A percentile compares a stretch with the other conserved stretches of the same genome.
Evolutionary conservation across 106 monocot species (phyloP).

Genomic region (Acorus calamus): DNA sequence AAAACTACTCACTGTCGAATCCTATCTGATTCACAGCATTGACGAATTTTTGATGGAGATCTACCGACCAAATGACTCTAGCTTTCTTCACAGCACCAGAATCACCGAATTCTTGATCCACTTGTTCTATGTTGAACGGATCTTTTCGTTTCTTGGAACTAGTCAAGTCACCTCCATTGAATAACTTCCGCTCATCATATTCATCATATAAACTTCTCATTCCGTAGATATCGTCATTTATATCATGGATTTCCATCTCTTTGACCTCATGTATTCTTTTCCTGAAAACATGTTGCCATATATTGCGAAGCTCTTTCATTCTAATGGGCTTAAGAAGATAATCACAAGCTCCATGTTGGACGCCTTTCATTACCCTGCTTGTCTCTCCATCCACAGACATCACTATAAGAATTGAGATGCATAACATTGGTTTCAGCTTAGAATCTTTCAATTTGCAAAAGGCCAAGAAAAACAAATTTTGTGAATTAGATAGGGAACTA

Average conservation of each 20-base stretch:
- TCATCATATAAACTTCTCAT: constrained; percentile 40
- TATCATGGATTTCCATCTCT: constrained; percentile 60
- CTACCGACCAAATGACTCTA: constrained; percentile 90
- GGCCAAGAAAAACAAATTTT: neutral
- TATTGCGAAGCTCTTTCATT: constrained; percentile 91
- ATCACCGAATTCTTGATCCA: constrained; percentile 62
- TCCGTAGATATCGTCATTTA: constrained; percentile 45
- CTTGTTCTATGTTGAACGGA: constrained; percentile 35
- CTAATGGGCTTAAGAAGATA: constrained; percentile 91
- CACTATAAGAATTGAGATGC: constrained; percentile 40
- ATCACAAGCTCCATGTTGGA: constrained; percentile 96
- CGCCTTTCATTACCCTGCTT: constrained; percentile 98
- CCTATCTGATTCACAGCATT: constrained; percentile 93
- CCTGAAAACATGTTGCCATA: constrained; percentile 97
- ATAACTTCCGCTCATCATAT: constrained; percentile 42
- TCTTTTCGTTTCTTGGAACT: constrained; percentile 59
- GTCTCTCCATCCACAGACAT: constrained; percentile 99
- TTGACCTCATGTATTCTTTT: constrained; percentile 83
- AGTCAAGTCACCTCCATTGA: constrained; percentile 26
- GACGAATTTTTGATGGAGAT: constrained; percentile 92
- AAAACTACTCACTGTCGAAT: constrained; percentile 68
- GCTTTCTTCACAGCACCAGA: constrained; percentile 62
- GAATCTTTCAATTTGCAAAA: too few species aligned
- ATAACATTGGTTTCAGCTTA: neutral
- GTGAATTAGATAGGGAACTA: constrained; percentile 16